These are phyloP conservation scores for Solanum hybrid DNA, from an alignment of 305 asterid species.

Conservation along the genomic window DNA sequence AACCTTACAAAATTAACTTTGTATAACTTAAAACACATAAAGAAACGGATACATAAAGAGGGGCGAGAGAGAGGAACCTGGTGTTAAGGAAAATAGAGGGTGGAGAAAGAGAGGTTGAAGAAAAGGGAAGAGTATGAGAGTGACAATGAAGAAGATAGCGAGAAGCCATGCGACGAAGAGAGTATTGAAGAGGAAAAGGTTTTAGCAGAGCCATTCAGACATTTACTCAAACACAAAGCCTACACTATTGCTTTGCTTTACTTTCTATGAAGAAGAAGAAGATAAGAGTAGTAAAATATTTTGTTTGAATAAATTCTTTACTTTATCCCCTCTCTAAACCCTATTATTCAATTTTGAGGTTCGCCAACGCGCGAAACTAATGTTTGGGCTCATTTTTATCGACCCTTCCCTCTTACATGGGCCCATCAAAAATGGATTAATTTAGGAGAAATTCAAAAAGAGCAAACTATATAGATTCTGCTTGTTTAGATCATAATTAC, in stretches of 20 bases:
- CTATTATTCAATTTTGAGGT: background rate
- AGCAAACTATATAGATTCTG: no score
- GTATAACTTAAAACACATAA: background rate
- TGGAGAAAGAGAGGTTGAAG: constrained; percentile 20
- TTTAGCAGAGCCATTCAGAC: constrained; percentile 4
- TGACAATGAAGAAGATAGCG: constrained; percentile 28
- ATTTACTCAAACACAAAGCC: background rate
- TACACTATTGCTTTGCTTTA: background rate
- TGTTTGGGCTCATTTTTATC: background rate
- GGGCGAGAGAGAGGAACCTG: constrained; percentile 22
- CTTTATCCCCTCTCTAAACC: background rate
- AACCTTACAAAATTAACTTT: background rate
- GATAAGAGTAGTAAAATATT: background rate
- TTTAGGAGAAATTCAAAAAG: background rate
- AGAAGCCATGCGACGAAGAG: constrained; percentile 47
- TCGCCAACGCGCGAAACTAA: background rate
- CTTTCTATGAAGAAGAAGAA: background rate
- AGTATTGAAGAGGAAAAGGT: constrained; percentile 30
- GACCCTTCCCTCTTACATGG: background rate
- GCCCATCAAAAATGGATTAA: background rate
- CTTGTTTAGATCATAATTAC: background rate
- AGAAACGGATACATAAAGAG: background rate
- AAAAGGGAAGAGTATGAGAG: constrained; percentile 11
- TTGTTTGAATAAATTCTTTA: background rate
- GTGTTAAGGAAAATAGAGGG: constrained; percentile 26